phyloP scores from a whole-genome alignment of 495 filamentous ascomycete species.

The Tuber aestivum region DNA sequence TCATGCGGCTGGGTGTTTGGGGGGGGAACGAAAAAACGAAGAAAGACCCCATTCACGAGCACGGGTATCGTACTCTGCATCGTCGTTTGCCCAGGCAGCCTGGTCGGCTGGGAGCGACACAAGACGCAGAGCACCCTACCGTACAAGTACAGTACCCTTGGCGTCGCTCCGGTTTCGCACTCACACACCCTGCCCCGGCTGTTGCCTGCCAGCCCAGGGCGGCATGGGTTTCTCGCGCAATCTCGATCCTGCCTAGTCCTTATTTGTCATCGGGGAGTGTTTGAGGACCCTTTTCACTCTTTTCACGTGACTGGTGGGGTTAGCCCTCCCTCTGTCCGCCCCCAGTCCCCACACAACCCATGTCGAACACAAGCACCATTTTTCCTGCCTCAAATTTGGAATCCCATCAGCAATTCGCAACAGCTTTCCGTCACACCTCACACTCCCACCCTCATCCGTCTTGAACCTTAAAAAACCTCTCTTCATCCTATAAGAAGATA shows the following conservation, averaged over 20 bases:
- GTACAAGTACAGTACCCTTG: neutral
- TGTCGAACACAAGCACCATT: neutral
- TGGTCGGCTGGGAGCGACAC: neutral
- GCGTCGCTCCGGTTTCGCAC: neutral
- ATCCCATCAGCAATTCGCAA: neutral
- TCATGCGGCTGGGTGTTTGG: neutral
- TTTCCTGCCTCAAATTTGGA: neutral
- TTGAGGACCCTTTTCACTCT: neutral
- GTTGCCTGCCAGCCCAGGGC: neutral
- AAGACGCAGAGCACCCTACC: neutral
- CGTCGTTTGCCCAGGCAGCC: neutral
- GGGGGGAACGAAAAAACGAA: neutral
- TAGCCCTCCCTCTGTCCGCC: neutral
- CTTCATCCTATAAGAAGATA: slow-evolving; percentile 91
- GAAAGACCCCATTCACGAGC: neutral
- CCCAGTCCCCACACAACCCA: slow-evolving; percentile 1
- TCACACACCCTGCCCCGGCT: neutral
- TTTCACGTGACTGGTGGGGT: neutral
- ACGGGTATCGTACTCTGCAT: neutral
- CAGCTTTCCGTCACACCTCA: neutral
- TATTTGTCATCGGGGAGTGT: neutral
- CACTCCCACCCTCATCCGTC: slow-evolving; percentile 11
- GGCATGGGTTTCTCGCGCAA: neutral
- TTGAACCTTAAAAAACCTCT: slow-evolving; percentile 87
- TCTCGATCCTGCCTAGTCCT: neutral